Conservation (phyloP, 2,329 filamentous ascomycete genomes). For the Cladosporium sp. region DNA sequence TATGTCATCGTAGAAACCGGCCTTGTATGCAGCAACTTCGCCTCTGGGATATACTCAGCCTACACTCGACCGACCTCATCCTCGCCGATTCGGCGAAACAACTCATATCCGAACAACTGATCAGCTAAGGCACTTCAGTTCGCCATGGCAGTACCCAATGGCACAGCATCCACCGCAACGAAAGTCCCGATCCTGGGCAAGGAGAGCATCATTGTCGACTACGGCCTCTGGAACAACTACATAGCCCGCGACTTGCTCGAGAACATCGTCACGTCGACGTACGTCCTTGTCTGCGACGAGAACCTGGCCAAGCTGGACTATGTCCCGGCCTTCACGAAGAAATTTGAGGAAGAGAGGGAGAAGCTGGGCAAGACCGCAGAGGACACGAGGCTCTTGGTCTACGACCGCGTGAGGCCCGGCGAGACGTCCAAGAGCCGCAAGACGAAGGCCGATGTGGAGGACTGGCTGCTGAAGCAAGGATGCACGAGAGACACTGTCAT, state of each 20-base stretch:
- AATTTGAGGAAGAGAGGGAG: conserved; percentile 47
- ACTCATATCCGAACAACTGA: conserved; percentile 22
- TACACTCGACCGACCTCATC: conserved; percentile 22
- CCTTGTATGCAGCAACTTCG: conserved; percentile 26
- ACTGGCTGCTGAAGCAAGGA: conserved; percentile 89
- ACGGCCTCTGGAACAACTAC: conserved; percentile 79
- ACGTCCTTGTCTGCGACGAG: conserved; percentile 93
- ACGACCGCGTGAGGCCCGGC: conserved; percentile 81
- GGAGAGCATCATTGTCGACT: conserved; percentile 86
- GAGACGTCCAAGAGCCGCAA: conserved; percentile 90
- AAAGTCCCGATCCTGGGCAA: conserved; percentile 78
- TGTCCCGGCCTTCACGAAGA: conserved; percentile 65
- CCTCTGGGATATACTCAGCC: conserved; percentile 25
- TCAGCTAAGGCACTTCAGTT: conserved; percentile 18
- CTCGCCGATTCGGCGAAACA: conserved; percentile 21
- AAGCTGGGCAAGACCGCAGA: conserved; percentile 35
- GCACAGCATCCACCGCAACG: conserved; percentile 34
- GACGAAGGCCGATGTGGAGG: conserved; percentile 92
- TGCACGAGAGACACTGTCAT: conserved; percentile 94
- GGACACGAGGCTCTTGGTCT: conserved; percentile 68
- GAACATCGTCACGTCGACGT: conserved; percentile 77
- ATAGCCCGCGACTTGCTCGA: conserved; percentile 73
- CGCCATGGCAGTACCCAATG: conserved; percentile 19
- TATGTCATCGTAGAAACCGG: background rate
- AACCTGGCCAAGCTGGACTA: conserved; percentile 73